Percentiles rank a stretch among this genome's conserved stretches.
Evolutionary conservation across 2,329 filamentous ascomycete species (phyloP).

Genomic region (Esteya vermicola): DNA sequence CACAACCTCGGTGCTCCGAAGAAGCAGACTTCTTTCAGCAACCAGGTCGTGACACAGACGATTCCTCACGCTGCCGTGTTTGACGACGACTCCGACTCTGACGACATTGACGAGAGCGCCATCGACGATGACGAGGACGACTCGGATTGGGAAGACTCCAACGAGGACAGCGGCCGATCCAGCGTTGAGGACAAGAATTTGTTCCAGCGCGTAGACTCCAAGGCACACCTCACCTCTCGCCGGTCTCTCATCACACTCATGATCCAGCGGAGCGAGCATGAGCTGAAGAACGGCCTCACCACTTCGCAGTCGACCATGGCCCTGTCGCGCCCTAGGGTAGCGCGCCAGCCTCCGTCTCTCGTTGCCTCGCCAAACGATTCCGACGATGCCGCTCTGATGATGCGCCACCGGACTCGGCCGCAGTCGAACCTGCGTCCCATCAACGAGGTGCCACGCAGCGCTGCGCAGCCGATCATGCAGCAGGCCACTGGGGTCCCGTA

Average conservation of each 20-base stretch:
- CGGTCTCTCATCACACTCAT: slow-evolving; percentile 82
- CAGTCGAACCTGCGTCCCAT: slow-evolving; percentile 35
- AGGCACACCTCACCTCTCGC: slow-evolving; percentile 68
- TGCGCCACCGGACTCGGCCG: slow-evolving; percentile 36
- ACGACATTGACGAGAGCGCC: slow-evolving; percentile 68
- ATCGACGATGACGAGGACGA: slow-evolving; percentile 70
- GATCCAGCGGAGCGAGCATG: slow-evolving; percentile 64
- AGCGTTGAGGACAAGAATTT: slow-evolving; percentile 67
- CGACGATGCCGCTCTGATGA: slow-evolving; percentile 47
- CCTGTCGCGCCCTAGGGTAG: slow-evolving; percentile 47
- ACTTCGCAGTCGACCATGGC: slow-evolving; percentile 55
- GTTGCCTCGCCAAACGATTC: slow-evolving; percentile 42
- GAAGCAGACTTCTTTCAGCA: slow-evolving; percentile 73
- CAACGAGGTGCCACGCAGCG: slow-evolving; percentile 50
- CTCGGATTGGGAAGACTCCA: slow-evolving; percentile 45
- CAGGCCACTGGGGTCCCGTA: slow-evolving; percentile 50
- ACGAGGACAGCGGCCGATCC: slow-evolving; percentile 57
- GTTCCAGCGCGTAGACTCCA: slow-evolving; percentile 86
- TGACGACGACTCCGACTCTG: slow-evolving; percentile 43
- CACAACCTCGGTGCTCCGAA: slow-evolving; percentile 34
- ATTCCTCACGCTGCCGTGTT: slow-evolving; percentile 38
- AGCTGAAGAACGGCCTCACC: slow-evolving; percentile 52
- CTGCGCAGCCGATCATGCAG: slow-evolving; percentile 63
- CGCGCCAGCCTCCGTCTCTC: slow-evolving; percentile 27
- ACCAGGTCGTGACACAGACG: slow-evolving; percentile 55